phyloP scores from a whole-genome alignment of 179 eudicot species.

The Beta macrorhiza region DNA sequence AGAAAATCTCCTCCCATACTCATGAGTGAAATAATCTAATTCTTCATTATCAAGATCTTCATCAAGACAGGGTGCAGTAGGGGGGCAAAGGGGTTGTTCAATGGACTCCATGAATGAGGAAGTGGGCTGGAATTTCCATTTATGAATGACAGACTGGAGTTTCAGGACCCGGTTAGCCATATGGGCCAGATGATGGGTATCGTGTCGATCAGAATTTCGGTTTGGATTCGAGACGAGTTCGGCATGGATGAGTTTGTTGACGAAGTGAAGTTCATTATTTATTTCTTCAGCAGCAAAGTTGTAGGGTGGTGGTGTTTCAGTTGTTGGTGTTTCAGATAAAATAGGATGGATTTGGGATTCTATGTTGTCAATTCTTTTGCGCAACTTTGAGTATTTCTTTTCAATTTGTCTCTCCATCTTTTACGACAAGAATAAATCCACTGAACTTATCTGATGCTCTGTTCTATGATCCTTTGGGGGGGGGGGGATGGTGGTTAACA shows the following conservation, averaged over 20 bases:
- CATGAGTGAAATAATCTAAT: too few relatives aligned
- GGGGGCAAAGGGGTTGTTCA: slow-evolving; percentile 10
- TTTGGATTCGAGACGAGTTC: slow-evolving; percentile 14
- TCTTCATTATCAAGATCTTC: slow-evolving; percentile 13
- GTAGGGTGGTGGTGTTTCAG: neutral
- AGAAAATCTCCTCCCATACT: too few relatives aligned
- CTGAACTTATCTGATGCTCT: too few relatives aligned
- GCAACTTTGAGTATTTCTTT: neutral
- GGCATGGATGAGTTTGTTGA: neutral
- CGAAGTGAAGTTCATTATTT: too few relatives aligned
- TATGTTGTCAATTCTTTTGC: slow-evolving; percentile 11
- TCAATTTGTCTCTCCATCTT: slow-evolving; percentile 6
- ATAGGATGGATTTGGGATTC: too few relatives aligned
- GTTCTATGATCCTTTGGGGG: too few relatives aligned
- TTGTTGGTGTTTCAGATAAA: neutral
- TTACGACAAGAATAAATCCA: too few relatives aligned
- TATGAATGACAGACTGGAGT: slow-evolving; percentile 17
- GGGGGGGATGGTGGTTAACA: slow-evolving; percentile 13
- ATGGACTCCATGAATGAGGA: neutral
- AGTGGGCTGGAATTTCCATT: slow-evolving; percentile 14
- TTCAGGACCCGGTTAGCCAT: neutral
- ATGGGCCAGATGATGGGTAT: neutral
- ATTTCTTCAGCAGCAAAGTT: too few relatives aligned
- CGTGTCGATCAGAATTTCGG: too few relatives aligned
- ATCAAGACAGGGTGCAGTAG: slow-evolving; percentile 20